Percentiles rank a stretch among this genome's conserved stretches.
Evolutionary conservation across 2,329 filamentous ascomycete species (phyloP).

Genomic region (Aureobasidium sp.): DNA sequence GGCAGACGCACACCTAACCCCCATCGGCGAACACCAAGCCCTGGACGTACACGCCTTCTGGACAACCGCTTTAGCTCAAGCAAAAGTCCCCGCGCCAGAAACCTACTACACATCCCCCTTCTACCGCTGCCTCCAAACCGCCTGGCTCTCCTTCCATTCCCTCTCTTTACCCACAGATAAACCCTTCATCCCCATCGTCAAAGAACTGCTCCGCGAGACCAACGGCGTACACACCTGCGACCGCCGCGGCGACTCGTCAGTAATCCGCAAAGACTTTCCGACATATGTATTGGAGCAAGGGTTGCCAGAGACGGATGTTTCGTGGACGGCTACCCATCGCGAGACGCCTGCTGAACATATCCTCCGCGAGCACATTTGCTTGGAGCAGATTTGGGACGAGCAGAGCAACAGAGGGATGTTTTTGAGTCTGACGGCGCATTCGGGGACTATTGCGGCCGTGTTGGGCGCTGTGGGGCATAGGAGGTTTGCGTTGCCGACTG

Average conservation of each 20-base stretch:
- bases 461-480: conserved; percentile 41
- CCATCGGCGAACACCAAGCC: conserved; percentile 49
- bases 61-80: conserved; percentile 42
- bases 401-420: conserved; percentile 38
- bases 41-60: conserved; percentile 52
- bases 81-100: conserved; percentile 53
- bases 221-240: conserved; percentile 65
- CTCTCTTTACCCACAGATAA: conserved; percentile 47
- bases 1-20: conserved; percentile 54
- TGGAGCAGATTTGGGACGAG: conserved; percentile 48
- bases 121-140: conserved; percentile 52
- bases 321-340: conserved; percentile 38
- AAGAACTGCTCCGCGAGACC: conserved; percentile 57
- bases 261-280: conserved; percentile 49
- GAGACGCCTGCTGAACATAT: conserved; percentile 46
- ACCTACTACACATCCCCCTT: conserved; percentile 58
- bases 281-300: conserved; percentile 52
- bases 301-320: conserved; percentile 53
- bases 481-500: conserved; percentile 41
- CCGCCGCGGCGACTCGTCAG: conserved; percentile 48
- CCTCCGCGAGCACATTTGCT: conserved; percentile 26
- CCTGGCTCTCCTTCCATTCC: conserved; percentile 47
- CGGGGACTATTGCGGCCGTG: conserved; percentile 51
- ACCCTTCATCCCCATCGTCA: conserved; percentile 54
- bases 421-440: conserved; percentile 52